Percentiles rank a stretch among this genome's conserved stretches.
These are phyloP conservation scores for Carex sylvatica DNA, from an alignment of 202 grass and related monocot species.

Conservation along the genomic window DNA sequence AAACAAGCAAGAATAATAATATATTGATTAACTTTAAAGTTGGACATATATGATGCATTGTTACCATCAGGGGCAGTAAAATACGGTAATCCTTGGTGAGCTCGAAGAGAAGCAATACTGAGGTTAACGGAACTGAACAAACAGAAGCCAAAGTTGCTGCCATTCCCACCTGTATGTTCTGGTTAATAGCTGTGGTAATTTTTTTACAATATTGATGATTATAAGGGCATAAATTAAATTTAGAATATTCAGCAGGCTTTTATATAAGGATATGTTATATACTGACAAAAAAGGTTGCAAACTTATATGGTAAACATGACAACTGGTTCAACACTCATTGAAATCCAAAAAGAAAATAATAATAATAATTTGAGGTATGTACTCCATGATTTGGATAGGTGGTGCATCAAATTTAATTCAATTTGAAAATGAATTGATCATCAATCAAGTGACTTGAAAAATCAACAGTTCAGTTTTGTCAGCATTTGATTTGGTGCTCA, in stretches of 20 bases:
- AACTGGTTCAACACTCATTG: neutral
- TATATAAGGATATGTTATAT: neutral
- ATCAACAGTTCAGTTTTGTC: neutral
- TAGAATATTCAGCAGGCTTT: neutral
- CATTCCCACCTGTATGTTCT: conserved; percentile 78
- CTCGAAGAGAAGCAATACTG: conserved; percentile 95
- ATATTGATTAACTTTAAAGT: neutral
- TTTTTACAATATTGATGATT: neutral
- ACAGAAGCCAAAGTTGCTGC: conserved; percentile 94
- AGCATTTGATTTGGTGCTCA: neutral
- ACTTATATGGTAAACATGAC: neutral
- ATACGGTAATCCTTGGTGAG: conserved; percentile 98
- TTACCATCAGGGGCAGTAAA: conserved; percentile 94
- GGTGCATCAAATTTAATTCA: neutral
- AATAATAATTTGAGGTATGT: neutral
- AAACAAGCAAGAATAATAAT: conserved; percentile 1
- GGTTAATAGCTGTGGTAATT: neutral
- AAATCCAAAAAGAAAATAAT: neutral
- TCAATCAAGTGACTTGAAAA: neutral
- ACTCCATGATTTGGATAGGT: neutral
- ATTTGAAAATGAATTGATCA: neutral
- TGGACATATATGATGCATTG: conserved; percentile 13
- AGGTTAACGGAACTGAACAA: conserved; percentile 95
- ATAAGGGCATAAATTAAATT: neutral
- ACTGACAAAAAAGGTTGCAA: neutral